Evolutionary conservation across 208 protist species (phyloP).

Genomic region (Leishmania aethiopica): DNA sequence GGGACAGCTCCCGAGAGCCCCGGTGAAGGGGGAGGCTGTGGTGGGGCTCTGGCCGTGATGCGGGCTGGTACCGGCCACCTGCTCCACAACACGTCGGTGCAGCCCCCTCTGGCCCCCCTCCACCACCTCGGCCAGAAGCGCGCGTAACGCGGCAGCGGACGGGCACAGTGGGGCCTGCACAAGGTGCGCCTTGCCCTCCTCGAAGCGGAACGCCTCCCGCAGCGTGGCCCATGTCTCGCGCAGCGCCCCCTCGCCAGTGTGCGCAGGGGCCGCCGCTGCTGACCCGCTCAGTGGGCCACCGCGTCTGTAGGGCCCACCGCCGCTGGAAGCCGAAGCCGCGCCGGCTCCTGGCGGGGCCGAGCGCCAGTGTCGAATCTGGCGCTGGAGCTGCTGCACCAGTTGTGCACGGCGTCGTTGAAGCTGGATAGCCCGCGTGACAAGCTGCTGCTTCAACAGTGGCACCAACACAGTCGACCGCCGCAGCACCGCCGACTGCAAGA

Average conservation of each 20-base stretch:
- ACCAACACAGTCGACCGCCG: conserved; percentile 25
- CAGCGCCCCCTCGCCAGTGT: conserved; percentile 8
- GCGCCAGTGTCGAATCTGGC: conserved; percentile 18
- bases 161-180: conserved; percentile 40
- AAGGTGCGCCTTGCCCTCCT: conserved; percentile 19
- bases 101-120: conserved; percentile 13
- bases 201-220: conserved; percentile 20
- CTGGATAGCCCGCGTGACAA: conserved; percentile 27
- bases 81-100: conserved; percentile 23
- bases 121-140: conserved; percentile 36
- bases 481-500: conserved; percentile 27
- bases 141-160: conserved; percentile 6
- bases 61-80: conserved; percentile 11
- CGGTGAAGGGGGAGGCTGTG: neutral
- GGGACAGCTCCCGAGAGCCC: neutral
- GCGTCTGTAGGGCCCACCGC: neutral
- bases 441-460: conserved; percentile 29
- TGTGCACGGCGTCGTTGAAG: conserved; percentile 43
- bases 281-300: neutral
- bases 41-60: neutral
- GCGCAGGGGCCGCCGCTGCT: neutral
- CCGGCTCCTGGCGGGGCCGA: neutral
- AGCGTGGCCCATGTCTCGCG: conserved; percentile 19
- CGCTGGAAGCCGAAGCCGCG: neutral
- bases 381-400: conserved; percentile 43